Base-by-base conservation (phyloP, 139 green algal genomes). In the Auxenochlorella protothecoides region DNA sequence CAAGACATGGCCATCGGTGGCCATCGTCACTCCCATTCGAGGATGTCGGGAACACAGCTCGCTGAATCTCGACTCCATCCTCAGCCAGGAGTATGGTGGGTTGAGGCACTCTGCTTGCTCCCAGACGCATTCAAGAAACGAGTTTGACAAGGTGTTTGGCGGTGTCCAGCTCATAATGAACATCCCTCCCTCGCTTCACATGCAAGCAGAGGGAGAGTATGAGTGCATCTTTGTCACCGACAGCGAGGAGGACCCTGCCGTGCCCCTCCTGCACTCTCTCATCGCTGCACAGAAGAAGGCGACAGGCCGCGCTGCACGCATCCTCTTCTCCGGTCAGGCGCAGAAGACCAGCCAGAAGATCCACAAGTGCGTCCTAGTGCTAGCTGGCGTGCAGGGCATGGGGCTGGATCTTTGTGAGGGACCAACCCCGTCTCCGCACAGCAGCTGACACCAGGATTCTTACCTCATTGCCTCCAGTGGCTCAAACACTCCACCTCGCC, bases 191-290 rank as follows among this genome's bases (percentile, higher is more conserved):
- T 44, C 27, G 27, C 27, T 1, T 44, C 27, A 44, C 27, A 44
- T 44, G 27, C 27, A 44, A 44, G 27, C 27, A 44, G 27, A 44
- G 27, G 27, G 27, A 44, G 27, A 44, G 27, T 44, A 44, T 44
- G 84, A 92, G 68, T 93, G 86, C 66, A 8, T 93, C 3, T 95
- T 93, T 77, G 87, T 92, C 5, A 74, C 91, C 60, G 86, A 93
- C 64, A 72, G 72, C 63, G 65, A 69, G 60, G 4, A 59, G 0
- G 88, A 93, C 76, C 61, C 82, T 4, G 84, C 85, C 7, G 10
- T 69, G 57, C 9, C 57, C 11, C 57, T 55, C 52, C 15, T 13
- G 14, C 6, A n/a, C 68, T 10, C 60, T 51, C 13, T 44, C 56
- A 52, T 63, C 51, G 53, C 57, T 3, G 6, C 59, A 15, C 27